phyloP scores from a whole-genome alignment of 2,329 filamentous ascomycete species.

The Colletotrichum lentis region DNA sequence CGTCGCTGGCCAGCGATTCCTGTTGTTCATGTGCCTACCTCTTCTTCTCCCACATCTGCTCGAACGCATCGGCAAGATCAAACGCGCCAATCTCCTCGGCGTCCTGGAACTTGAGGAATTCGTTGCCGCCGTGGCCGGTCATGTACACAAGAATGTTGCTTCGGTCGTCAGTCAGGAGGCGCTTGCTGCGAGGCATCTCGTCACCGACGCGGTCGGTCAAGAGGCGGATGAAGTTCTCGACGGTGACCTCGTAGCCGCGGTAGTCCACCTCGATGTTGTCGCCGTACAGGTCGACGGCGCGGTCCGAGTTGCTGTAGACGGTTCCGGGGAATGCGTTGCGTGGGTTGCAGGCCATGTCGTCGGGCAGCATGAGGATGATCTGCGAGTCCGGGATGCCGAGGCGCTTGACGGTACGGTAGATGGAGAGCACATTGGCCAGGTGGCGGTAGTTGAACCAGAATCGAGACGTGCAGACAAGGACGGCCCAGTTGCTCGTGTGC shows the following conservation, averaged over 20 bases:
- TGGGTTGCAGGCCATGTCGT: conserved; percentile 99
- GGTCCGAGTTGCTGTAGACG: conserved; percentile 97
- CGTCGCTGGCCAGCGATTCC: neutral
- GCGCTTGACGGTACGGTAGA: conserved; percentile 97
- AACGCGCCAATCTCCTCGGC: conserved; percentile 97
- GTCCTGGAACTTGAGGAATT: conserved; percentile 98
- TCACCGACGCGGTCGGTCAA: conserved; percentile 93
- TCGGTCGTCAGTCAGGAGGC: conserved; percentile 90
- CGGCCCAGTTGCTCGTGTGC: conserved; percentile 99
- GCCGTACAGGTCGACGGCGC: conserved; percentile 93
- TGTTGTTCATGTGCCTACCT: conserved; percentile 59
- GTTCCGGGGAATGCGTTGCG: conserved; percentile 97
- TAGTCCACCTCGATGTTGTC: conserved; percentile 99
- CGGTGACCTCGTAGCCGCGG: conserved; percentile 95
- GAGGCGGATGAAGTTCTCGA: conserved; percentile 97
- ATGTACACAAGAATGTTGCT: conserved; percentile 99
- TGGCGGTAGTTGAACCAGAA: conserved; percentile 99
- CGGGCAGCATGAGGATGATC: conserved; percentile 99
- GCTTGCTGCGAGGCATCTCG: conserved; percentile 93
- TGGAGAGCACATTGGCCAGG: conserved; percentile 94
- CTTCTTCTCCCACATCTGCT: conserved; percentile 99
- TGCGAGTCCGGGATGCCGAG: conserved; percentile 97
- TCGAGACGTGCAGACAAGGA: conserved; percentile 96
- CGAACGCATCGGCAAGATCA: conserved; percentile 95
- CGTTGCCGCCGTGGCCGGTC: conserved; percentile 97